Percentiles rank a stretch among this genome's conserved stretches.
These are phyloP conservation scores for Aspergillus mulundensis DNA, from an alignment of 495 filamentous ascomycete genomes.

Conservation along the genomic window DNA sequence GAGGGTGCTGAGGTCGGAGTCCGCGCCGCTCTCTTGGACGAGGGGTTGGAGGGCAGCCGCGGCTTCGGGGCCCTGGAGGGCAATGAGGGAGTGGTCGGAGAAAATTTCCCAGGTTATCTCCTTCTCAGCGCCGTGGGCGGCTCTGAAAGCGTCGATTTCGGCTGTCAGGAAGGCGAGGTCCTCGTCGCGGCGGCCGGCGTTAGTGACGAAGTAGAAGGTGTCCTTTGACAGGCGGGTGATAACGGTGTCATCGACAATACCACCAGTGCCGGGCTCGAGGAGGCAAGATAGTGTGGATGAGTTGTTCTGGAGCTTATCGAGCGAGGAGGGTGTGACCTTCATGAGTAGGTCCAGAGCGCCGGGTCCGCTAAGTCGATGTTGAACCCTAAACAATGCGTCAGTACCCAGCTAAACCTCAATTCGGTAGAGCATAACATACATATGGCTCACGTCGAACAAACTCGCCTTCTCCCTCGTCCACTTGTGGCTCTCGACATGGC, in stretches of 20 bases:
- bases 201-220: constrained; percentile 88
- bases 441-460: constrained; percentile 76
- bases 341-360: constrained; percentile 74
- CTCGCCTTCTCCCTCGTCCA: constrained; percentile 85
- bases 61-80: constrained; percentile 81
- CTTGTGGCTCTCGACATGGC: constrained; percentile 73
- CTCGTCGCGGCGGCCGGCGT: constrained; percentile 87
- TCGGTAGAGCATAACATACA: constrained; percentile 33
- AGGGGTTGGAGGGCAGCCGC: constrained; percentile 60
- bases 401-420: neutral
- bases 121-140: constrained; percentile 36
- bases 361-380: constrained; percentile 70
- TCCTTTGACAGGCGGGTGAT: constrained; percentile 69
- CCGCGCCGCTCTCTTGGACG: constrained; percentile 34
- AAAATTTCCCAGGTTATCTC: constrained; percentile 68
- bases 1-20: constrained; percentile 59
- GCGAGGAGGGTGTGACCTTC: constrained; percentile 69
- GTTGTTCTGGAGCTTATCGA: constrained; percentile 53
- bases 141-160: constrained; percentile 56
- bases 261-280: constrained; percentile 72
- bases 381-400: constrained; percentile 45
- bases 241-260: constrained; percentile 90
- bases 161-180: constrained; percentile 68
- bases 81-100: constrained; percentile 64
- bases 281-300: constrained; percentile 77